phyloP scores from a whole-genome alignment of 2,329 filamentous ascomycete species.

The Aspergillus caelatus region DNA sequence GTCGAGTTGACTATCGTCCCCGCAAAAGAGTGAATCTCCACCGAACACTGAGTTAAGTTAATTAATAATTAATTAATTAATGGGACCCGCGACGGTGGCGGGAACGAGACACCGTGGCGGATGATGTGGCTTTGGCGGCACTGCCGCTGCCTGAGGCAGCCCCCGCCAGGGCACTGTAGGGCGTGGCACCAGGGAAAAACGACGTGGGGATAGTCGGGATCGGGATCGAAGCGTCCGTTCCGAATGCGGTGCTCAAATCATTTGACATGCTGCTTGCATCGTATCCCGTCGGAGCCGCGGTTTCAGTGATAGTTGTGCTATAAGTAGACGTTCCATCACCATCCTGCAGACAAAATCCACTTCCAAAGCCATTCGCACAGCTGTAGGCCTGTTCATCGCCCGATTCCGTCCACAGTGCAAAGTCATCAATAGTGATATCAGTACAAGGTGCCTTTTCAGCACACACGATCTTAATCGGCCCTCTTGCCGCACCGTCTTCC shows the following conservation, averaged over 20 bases:
- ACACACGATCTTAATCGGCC: slow-evolving; percentile 58
- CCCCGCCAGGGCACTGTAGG: slow-evolving; percentile 29
- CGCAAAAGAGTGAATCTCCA: too few species aligned
- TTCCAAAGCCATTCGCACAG: slow-evolving; percentile 55
- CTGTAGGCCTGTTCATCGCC: slow-evolving; percentile 37
- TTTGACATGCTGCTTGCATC: slow-evolving; percentile 24
- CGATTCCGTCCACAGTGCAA: slow-evolving; percentile 50
- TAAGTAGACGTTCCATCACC: slow-evolving; percentile 23
- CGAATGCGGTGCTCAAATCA: slow-evolving; percentile 29
- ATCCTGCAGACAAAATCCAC: slow-evolving; percentile 50
- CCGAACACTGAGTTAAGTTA: too few species aligned
- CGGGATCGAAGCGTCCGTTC: slow-evolving; percentile 26
- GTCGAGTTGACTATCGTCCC: too few species aligned
- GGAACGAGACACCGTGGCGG: too few species aligned
- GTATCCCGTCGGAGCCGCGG: slow-evolving; percentile 29
- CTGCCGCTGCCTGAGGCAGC: neutral
- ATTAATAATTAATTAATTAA: too few species aligned
- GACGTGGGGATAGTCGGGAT: slow-evolving; percentile 23
- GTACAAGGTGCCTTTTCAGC: slow-evolving; percentile 56
- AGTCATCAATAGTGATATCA: slow-evolving; percentile 53
- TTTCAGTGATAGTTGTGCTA: slow-evolving; percentile 26
- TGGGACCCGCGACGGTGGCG: too few species aligned
- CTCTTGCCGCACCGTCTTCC: slow-evolving; percentile 57
- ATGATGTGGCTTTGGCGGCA: too few species aligned
- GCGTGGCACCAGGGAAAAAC: slow-evolving; percentile 36